Evolutionary conservation across 2,329 filamentous ascomycete species (phyloP).

Genomic region (Fusarium sp.): DNA sequence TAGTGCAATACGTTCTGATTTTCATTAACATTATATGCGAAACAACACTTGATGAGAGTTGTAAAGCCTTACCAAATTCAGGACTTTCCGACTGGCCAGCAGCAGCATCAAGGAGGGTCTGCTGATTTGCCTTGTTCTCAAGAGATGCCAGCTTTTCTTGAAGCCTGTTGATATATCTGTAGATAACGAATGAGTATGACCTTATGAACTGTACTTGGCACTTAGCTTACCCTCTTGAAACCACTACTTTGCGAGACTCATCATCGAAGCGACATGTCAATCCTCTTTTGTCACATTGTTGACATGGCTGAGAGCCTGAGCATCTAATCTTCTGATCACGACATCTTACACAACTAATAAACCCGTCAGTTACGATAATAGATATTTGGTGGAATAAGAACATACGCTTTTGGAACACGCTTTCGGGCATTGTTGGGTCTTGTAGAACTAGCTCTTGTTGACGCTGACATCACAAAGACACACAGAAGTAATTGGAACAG

Average conservation of each 20-base stretch:
- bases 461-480: slow-evolving; percentile 13
- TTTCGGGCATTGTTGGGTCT: slow-evolving; percentile 31
- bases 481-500: neutral
- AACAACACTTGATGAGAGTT: neutral
- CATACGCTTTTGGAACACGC: slow-evolving; percentile 36
- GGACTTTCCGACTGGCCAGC: neutral
- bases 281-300: slow-evolving; percentile 33
- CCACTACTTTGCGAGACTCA: slow-evolving; percentile 34
- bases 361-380: neutral
- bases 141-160: slow-evolving; percentile 29
- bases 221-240: slow-evolving; percentile 25
- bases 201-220: too few species aligned
- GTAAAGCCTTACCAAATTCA: neutral
- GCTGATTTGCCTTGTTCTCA: slow-evolving; percentile 9
- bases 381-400: neutral
- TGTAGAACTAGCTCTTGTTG: slow-evolving; percentile 7
- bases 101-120: neutral
- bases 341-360: slow-evolving; percentile 34
- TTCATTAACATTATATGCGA: neutral
- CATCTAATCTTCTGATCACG: slow-evolving; percentile 41
- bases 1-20: neutral
- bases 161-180: slow-evolving; percentile 32
- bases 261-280: slow-evolving; percentile 32
- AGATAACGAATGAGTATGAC: neutral
- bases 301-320: slow-evolving; percentile 31